These are phyloP conservation scores for Aspergillus sp. DNA, from an alignment of 2,329 filamentous ascomycete species.

Conservation along the genomic window DNA sequence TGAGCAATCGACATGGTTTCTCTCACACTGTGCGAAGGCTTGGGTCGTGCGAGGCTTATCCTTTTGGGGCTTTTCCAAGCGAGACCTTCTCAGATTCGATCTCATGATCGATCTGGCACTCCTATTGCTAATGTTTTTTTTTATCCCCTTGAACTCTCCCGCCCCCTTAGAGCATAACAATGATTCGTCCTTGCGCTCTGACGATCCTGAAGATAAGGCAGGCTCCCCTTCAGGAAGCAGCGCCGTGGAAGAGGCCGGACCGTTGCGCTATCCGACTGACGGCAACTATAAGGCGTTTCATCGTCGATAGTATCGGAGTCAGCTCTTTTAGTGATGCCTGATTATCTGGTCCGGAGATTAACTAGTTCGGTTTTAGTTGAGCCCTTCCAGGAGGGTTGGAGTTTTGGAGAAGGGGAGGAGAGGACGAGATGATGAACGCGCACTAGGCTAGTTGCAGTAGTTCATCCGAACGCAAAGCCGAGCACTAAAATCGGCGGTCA, in stretches of 20 bases:
- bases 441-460: constrained; percentile 24
- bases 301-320: background rate
- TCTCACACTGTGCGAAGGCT: background rate
- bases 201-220: background rate
- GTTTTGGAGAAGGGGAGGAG: background rate
- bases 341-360: constrained; percentile 2
- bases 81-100: background rate
- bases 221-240: background rate
- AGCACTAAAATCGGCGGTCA: constrained; percentile 11
- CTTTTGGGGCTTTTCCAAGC: constrained; percentile 3
- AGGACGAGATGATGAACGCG: constrained; percentile 8
- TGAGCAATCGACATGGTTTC: background rate
- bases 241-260: background rate
- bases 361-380: background rate
- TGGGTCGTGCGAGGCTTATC: constrained; percentile 8
- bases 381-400: background rate
- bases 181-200: background rate
- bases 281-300: constrained; percentile 1
- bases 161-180: background rate
- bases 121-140: background rate
- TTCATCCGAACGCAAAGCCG: constrained; percentile 21
- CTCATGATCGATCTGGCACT: background rate
- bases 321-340: background rate
- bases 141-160: background rate
- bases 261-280: background rate